Evolutionary conservation across 2,329 filamentous ascomycete species (phyloP), one percentile per base, ranked within the genome.

Genomic region (Aspergillus sp.): DNA sequence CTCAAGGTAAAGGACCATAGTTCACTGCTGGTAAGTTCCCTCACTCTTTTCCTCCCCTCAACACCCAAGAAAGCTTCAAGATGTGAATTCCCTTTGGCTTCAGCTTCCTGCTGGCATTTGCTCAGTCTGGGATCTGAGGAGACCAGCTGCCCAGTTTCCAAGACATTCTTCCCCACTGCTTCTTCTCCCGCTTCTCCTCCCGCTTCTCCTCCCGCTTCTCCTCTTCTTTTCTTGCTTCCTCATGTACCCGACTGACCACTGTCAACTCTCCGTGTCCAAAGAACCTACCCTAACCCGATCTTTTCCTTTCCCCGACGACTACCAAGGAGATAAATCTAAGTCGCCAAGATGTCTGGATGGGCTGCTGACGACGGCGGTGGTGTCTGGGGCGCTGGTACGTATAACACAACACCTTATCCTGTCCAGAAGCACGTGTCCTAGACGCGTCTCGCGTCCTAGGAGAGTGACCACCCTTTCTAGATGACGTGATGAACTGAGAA

Each of bases 211-310:
- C 19, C 19, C 19, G 19, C 19, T 19, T 19, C 19, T 19, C 19
- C 19, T 19, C 19, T 19, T 19, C 19, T 19, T 39, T 39, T n/a
- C 19, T 39, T 39, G 5, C 19, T 39, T 39, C 35, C 12, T 39
- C 35, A 39, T 50, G 19, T 19, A 19, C 19, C 42, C 48, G 30
- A 43, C 36, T 39, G 36, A 45, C 39, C 28, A 29, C 32, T n/a
- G 5, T 48, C n/a, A 8, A 27, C 42, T 46, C 19, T 42, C 30
- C 12, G 3, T 27, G 9, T 7, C 8, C 9, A 42, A 27, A 42
- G 26, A 10, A n/a, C 3, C 46, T 19, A 19, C 7, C 6, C 9
- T 28, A 5, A 39, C 26, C 36, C 36, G 19, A 19, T 19, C 19
- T 19, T 19, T 42, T 48, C 10, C 35, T 29, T 44, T 39, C 34